These are phyloP conservation scores for Pestalotiopsis sp. DNA, from an alignment of 2,329 filamentous ascomycete species.

Conservation along the genomic window DNA sequence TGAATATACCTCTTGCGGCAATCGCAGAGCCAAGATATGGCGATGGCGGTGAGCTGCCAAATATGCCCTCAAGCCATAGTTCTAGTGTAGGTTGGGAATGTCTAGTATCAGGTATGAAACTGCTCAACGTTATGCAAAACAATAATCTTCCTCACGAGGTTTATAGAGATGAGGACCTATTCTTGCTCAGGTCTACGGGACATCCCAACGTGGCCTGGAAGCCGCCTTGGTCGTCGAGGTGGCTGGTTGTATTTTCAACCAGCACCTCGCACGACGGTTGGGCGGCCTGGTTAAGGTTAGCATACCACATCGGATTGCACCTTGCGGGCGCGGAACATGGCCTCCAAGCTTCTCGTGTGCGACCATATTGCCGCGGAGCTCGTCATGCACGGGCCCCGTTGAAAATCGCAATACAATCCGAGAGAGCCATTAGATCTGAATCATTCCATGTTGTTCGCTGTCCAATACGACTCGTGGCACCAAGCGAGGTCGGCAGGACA, in stretches of 20 bases:
- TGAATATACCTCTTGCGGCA: neutral
- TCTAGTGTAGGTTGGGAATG: neutral
- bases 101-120: neutral
- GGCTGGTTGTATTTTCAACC: neutral
- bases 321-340: neutral
- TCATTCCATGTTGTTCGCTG: neutral
- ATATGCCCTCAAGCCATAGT: neutral
- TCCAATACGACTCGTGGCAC: neutral
- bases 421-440: neutral
- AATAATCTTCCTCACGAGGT: neutral
- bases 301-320: neutral
- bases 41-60: constrained; percentile 1
- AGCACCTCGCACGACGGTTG: neutral
- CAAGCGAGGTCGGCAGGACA: neutral
- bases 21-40: neutral
- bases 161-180: neutral
- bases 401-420: neutral
- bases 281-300: neutral
- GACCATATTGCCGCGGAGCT: too few relatives aligned
- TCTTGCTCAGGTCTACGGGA: neutral
- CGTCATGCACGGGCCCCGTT: neutral
- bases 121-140: neutral
- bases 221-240: neutral
- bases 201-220: neutral
- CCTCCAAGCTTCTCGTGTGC: neutral